phyloP scores from a whole-genome alignment of 139 green algal species.

The Closterium sp. region DNA sequence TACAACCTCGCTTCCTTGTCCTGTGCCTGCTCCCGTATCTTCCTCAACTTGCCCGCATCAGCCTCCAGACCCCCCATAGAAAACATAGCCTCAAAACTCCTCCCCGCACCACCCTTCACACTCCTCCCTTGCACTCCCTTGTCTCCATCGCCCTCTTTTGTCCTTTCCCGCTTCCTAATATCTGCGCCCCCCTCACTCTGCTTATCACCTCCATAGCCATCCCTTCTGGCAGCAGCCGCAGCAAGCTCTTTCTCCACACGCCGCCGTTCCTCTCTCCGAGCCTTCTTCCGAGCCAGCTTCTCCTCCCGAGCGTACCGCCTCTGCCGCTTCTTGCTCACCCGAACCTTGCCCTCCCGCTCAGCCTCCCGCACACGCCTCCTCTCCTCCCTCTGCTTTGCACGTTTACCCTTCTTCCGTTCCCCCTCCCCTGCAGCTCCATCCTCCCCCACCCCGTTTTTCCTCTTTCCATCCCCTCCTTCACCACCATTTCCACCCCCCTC shows the following conservation, averaged over 20 bases:
- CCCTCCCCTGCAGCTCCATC: not conserved
- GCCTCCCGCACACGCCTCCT: constrained; percentile 7
- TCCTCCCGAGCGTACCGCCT: not conserved
- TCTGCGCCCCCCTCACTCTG: constrained; percentile 7
- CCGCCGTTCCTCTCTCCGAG: constrained; percentile 7
- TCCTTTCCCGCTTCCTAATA: constrained; percentile 12
- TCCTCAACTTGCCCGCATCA: not conserved
- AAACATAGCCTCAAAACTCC: not conserved
- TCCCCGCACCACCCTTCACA: not conserved
- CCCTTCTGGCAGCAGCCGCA: not conserved
- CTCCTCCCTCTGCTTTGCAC: not conserved
- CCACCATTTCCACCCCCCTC: not conserved
- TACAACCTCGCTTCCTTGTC: not conserved
- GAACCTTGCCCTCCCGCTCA: not conserved
- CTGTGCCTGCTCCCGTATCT: not conserved
- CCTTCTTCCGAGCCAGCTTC: constrained; percentile 14
- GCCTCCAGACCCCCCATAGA: not conserved
- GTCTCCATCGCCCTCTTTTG: not conserved
- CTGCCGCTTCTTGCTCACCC: not conserved
- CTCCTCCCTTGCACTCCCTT: constrained; percentile 1
- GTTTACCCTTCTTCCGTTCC: not conserved
- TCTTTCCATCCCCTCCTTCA: not conserved
- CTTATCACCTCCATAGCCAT: not conserved
- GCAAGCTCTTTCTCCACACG: not conserved
- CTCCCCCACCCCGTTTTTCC: not conserved